Evolutionary conservation across 768 basidiomycete species (phyloP), one percentile per base, ranked within the genome.

Genomic region (Lactarius evosmus): DNA sequence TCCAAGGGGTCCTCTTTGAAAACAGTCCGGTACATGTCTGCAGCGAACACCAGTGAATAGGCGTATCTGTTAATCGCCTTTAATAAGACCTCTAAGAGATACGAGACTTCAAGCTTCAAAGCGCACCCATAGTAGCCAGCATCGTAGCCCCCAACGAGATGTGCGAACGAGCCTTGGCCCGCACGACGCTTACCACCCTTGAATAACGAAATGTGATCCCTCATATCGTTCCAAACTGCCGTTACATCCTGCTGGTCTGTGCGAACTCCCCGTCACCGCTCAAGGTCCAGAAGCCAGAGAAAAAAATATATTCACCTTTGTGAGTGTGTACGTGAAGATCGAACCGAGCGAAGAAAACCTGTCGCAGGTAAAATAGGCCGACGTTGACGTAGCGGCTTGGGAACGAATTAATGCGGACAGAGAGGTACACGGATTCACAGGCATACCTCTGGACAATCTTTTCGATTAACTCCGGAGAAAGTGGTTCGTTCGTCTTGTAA

Each of bases 271-370:
- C n/a, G 19, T 67, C 19, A 41, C 30, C 32, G 34, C 52, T 33
- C 52, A 58, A 22, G 30, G 0, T 51, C 17, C 3, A 19, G 7
- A 32, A 27, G 27, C 19, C 12, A 19, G 8, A 32, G 16, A 53
- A 8, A 17, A 38, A 25, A 25, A 19, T 38, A 19, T 38, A 33
- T 75, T 41, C 44, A 85, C 89, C 81, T 78, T 86, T 79, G 67
- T 85, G 83, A 1, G 84, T 87, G 74, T 90, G 89, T 8, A 91
- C 84, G 70, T 85, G 83, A 70, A 89, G 80, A 73, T 92, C 90
- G 67, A 85, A 91, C 69, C 84, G 85, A 65, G 86, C 91, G 70
- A 91, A 92, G 81, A 93, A 94, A 7, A 94, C 76, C 72, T 95
- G 93, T 30, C 89, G 85, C 12, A 92, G 80, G 74, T 89, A 90